These are phyloP conservation scores for Lasiosphaeria ovina DNA, from an alignment of 495 filamentous ascomycete genomes.

Conservation along the genomic window DNA sequence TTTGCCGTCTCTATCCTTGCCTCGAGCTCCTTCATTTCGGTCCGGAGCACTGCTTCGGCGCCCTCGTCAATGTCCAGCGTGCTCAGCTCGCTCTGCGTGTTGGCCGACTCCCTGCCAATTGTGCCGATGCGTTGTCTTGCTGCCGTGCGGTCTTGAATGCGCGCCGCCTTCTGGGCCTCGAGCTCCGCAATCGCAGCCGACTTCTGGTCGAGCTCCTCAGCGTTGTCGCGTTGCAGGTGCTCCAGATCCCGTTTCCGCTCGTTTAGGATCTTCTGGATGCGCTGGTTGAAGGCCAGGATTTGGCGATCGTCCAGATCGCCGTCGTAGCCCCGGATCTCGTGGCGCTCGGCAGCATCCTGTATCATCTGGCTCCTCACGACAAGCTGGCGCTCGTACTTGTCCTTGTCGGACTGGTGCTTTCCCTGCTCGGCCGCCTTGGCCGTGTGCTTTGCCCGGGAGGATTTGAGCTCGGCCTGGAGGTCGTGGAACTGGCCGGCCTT, in stretches of 20 bases:
- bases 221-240: slow-evolving; percentile 66
- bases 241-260: slow-evolving; percentile 80
- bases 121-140: slow-evolving; percentile 65
- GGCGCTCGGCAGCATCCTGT: slow-evolving; percentile 71
- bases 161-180: slow-evolving; percentile 61
- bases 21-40: slow-evolving; percentile 67
- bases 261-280: slow-evolving; percentile 66
- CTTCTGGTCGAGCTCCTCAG: slow-evolving; percentile 64
- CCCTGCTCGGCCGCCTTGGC: slow-evolving; percentile 80
- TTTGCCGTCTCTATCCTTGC: slow-evolving; percentile 60
- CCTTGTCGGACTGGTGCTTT: slow-evolving; percentile 79
- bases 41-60: slow-evolving; percentile 68
- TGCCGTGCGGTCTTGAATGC: slow-evolving; percentile 67
- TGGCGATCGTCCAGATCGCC: slow-evolving; percentile 69
- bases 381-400: slow-evolving; percentile 78
- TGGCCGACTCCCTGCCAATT: slow-evolving; percentile 64
- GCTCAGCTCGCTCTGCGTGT: slow-evolving; percentile 63
- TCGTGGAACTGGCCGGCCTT: slow-evolving; percentile 61
- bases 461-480: slow-evolving; percentile 61
- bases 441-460: slow-evolving; percentile 55
- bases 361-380: slow-evolving; percentile 67
- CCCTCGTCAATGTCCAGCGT: slow-evolving; percentile 80
- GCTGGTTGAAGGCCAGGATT: slow-evolving; percentile 73
- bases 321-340: slow-evolving; percentile 83
- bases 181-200: slow-evolving; percentile 67